These are phyloP conservation scores for Cercospora citrullina DNA, from an alignment of 2,329 filamentous ascomycete species.

Conservation along the genomic window DNA sequence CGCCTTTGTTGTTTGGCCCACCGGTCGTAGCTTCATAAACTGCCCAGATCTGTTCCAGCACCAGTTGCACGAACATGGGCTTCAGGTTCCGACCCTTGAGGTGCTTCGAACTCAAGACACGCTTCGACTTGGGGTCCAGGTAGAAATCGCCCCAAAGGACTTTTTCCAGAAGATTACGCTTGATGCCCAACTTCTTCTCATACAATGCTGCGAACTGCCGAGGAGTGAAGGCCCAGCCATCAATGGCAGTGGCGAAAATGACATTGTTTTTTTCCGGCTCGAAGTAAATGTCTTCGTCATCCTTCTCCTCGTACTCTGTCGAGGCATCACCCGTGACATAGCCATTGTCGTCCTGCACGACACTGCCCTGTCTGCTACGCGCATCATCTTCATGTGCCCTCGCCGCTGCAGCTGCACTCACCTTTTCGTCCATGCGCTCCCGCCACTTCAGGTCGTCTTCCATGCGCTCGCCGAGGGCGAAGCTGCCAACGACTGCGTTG, in stretches of 20 bases:
- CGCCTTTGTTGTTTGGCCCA: conserved; percentile 77
- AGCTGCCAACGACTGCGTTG: conserved; percentile 94
- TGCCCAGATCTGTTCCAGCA: conserved; percentile 94
- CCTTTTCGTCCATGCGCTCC: conserved; percentile 83
- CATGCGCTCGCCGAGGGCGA: conserved; percentile 98
- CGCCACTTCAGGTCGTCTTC: conserved; percentile 97
- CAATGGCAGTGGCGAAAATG: conserved; percentile 95
- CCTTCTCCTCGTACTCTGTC: conserved; percentile 77
- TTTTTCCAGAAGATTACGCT: conserved; percentile 82
- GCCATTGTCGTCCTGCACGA: conserved; percentile 55
- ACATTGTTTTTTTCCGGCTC: conserved; percentile 98
- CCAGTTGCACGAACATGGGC: conserved; percentile 95
- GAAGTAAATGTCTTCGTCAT: conserved; percentile 97
- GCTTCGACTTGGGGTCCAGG: conserved; percentile 93
- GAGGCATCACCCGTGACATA: conserved; percentile 50
- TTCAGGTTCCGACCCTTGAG: conserved; percentile 88
- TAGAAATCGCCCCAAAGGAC: conserved; percentile 97
- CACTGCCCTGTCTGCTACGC: conserved; percentile 48
- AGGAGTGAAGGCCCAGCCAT: conserved; percentile 98
- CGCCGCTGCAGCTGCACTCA: conserved; percentile 62
- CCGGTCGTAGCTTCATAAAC: conserved; percentile 89
- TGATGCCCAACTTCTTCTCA: conserved; percentile 96
- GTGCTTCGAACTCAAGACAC: conserved; percentile 86
- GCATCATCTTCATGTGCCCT: conserved; percentile 32
- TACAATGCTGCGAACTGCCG: conserved; percentile 91